Evolutionary conservation across 306 rosid genomes (phyloP).

Genomic region (Cucurbita argyrosperma): DNA sequence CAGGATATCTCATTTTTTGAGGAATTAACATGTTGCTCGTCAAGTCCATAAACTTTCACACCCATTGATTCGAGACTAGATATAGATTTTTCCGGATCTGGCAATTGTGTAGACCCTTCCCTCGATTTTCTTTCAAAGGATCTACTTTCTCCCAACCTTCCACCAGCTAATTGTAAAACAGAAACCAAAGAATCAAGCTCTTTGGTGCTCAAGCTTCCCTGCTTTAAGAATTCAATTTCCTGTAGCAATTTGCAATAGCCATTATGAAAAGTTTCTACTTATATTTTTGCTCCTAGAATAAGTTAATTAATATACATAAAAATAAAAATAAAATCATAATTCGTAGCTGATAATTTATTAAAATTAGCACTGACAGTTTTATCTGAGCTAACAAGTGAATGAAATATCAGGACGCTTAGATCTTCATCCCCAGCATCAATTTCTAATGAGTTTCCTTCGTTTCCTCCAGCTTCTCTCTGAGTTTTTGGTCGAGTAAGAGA

Average conservation of each 20-base stretch:
- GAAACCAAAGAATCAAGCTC: conserved; percentile 74
- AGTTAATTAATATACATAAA: neutral
- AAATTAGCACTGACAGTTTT: conserved; percentile 46
- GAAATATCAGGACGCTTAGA: conserved; percentile 47
- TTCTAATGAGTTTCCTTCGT: conserved; percentile 17
- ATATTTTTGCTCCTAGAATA: neutral
- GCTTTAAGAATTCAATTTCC: conserved; percentile 84
- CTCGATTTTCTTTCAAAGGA: conserved; percentile 26
- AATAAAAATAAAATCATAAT: neutral
- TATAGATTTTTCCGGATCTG: conserved; percentile 48
- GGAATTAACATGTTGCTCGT: conserved; percentile 23
- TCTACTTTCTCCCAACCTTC: conserved; percentile 29
- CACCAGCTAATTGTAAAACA: conserved; percentile 64
- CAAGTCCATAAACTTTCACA: conserved; percentile 56
- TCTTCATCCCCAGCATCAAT: conserved; percentile 26
- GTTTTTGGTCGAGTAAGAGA: conserved; percentile 37
- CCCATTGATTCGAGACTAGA: conserved; percentile 81
- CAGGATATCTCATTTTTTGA: conserved; percentile 45
- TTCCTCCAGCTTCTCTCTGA: conserved; percentile 25
- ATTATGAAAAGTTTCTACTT: neutral
- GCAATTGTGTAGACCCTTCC: conserved; percentile 30
- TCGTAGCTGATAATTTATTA: neutral
- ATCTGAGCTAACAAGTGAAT: conserved; percentile 50
- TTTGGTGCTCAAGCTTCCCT: conserved; percentile 44
- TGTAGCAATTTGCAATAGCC: conserved; percentile 20